phyloP scores from a whole-genome alignment of 495 filamentous ascomycete genomes.

The Trichoderma erinaceum region DNA sequence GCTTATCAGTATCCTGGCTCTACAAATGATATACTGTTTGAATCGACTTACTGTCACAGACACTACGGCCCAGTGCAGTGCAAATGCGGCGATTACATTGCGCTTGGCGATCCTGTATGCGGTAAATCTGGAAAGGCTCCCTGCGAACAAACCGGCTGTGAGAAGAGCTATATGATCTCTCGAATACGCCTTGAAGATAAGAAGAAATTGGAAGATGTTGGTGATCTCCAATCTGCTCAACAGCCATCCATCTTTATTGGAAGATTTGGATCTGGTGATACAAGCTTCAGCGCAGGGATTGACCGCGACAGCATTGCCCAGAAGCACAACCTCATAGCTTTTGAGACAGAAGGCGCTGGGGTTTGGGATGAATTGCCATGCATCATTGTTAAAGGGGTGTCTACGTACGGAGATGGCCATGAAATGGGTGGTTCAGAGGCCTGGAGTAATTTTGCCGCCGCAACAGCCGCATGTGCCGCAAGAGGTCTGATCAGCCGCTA shows the following conservation, averaged over 20 bases:
- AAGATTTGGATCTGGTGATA: slow-evolving; percentile 25
- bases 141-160: not conserved
- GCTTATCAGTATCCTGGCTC: not conserved
- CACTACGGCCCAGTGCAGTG: not conserved
- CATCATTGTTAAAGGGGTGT: slow-evolving; percentile 23
- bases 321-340: slow-evolving; percentile 26
- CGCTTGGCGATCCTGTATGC: not conserved
- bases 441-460: slow-evolving; percentile 38
- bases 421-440: slow-evolving; percentile 21
- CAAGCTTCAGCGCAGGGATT: slow-evolving; percentile 24
- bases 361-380: slow-evolving; percentile 32
- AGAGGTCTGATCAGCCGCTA: slow-evolving; percentile 20
- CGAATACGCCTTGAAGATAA: not conserved
- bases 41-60: not conserved
- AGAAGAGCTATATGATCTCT: not conserved
- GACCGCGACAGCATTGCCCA: slow-evolving; percentile 23
- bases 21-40: not conserved
- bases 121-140: not conserved
- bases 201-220: not conserved
- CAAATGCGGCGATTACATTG: not conserved
- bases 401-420: slow-evolving; percentile 35
- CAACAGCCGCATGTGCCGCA: slow-evolving; percentile 28
- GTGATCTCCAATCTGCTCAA: not conserved
- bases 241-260: not conserved
- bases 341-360: slow-evolving; percentile 42